Evolutionary conservation across 1,284 basidiomycete genomes (phyloP).

Genomic region (Lentinula novae-zelandiae): DNA sequence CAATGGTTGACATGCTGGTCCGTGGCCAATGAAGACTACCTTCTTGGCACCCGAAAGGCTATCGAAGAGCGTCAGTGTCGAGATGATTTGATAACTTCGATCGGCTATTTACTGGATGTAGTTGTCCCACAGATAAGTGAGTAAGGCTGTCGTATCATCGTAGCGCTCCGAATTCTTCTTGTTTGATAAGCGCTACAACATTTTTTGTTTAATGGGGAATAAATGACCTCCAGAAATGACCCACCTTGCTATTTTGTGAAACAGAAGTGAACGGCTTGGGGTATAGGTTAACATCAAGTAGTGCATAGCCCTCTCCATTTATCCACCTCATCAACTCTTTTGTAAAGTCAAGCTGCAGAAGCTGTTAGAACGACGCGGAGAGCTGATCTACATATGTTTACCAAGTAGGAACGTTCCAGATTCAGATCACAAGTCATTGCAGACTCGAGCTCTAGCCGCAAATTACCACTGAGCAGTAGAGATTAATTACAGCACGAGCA

Average conservation of each 20-base stretch:
- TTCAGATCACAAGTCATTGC: constrained; percentile 71
- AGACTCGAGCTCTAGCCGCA: constrained; percentile 76
- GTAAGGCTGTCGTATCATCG: constrained; percentile 42
- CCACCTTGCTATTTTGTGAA: constrained; percentile 3
- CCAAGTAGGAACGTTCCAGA: constrained; percentile 80
- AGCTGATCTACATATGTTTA: constrained; percentile 27
- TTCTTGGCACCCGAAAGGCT: constrained; percentile 71
- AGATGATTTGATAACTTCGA: neutral
- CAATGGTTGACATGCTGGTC: constrained; percentile 73
- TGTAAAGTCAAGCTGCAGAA: constrained; percentile 77
- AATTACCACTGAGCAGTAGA: constrained; percentile 66
- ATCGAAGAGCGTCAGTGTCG: neutral
- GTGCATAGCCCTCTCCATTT: constrained; percentile 55
- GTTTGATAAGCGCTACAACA: constrained; percentile 25
- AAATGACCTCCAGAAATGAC: neutral
- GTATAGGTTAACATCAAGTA: constrained; percentile 88
- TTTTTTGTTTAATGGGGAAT: neutral
- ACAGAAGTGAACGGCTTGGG: constrained; percentile 49
- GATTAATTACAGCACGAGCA: neutral
- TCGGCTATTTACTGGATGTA: constrained; percentile 68
- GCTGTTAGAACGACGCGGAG: constrained; percentile 4
- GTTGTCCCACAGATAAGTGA: constrained; percentile 94
- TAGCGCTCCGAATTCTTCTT: constrained; percentile 41
- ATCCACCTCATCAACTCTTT: constrained; percentile 81
- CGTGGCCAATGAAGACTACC: constrained; percentile 85